Evolutionary conservation across 2,329 filamentous ascomycete species (phyloP).

Genomic region (Colletotrichum somersetense): DNA sequence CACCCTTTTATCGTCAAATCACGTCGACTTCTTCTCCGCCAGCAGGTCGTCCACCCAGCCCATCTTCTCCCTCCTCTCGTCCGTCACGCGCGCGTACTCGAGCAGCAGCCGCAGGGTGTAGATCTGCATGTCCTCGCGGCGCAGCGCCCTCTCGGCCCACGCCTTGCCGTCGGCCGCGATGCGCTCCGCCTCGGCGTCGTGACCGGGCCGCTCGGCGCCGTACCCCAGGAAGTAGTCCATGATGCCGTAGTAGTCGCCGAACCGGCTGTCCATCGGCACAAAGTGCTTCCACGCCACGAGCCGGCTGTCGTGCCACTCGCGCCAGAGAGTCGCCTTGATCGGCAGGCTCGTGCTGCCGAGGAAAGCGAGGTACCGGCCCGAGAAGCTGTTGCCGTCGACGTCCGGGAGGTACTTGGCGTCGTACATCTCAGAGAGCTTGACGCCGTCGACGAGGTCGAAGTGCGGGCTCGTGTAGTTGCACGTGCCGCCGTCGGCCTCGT

Average conservation of each 20-base stretch:
- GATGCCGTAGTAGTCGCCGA: slow-evolving; percentile 78
- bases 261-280: slow-evolving; percentile 82
- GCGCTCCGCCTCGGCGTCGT: slow-evolving; percentile 70
- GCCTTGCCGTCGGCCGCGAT: slow-evolving; percentile 75
- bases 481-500: slow-evolving; percentile 49
- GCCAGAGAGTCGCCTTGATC: slow-evolving; percentile 82
- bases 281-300: slow-evolving; percentile 85
- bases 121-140: slow-evolving; percentile 80
- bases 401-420: slow-evolving; percentile 78
- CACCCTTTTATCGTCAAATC: neutral
- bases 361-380: slow-evolving; percentile 77
- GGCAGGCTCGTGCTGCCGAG: slow-evolving; percentile 77
- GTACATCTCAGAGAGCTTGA: slow-evolving; percentile 67
- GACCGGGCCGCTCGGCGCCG: slow-evolving; percentile 53
- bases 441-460: slow-evolving; percentile 55
- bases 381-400: slow-evolving; percentile 81
- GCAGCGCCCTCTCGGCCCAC: slow-evolving; percentile 77
- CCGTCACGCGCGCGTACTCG: slow-evolving; percentile 70
- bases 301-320: slow-evolving; percentile 84
- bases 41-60: slow-evolving; percentile 67
- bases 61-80: slow-evolving; percentile 64
- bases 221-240: slow-evolving; percentile 81
- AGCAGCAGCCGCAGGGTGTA: slow-evolving; percentile 75
- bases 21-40: slow-evolving; percentile 20
- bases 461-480: slow-evolving; percentile 65